Percentiles rank a stretch among this genome's conserved stretches.
Conservation (phyloP, 495 filamentous ascomycete species). For the Hyaloscypha variabilis region DNA sequence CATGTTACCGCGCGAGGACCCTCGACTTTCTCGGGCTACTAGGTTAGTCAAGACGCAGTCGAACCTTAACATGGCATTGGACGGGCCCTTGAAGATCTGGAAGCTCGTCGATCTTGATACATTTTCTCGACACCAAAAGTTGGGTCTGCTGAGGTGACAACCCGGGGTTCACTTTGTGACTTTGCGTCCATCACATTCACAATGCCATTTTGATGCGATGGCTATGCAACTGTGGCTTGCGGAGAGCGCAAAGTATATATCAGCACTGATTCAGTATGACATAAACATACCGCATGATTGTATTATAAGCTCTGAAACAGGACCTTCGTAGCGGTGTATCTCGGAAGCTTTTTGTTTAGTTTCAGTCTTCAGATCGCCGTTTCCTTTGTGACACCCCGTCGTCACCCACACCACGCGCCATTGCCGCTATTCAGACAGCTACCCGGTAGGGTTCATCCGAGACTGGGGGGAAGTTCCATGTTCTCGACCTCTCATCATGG, state of each 20-base stretch:
- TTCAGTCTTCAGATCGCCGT: neutral
- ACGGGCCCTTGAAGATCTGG: constrained; percentile 9
- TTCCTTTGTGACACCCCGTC: neutral
- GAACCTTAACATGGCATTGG: constrained; percentile 9
- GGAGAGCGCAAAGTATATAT: neutral
- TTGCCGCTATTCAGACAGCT: neutral
- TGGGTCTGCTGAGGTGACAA: neutral
- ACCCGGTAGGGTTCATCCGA: constrained; percentile 5
- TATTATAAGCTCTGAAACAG: neutral
- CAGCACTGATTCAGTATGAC: neutral
- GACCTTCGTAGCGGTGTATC: neutral
- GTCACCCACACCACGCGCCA: too few relatives aligned
- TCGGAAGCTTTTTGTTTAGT: neutral
- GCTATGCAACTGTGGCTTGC: neutral
- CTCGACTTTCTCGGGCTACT: neutral
- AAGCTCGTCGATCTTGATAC: constrained; percentile 10
- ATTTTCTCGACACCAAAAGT: neutral
- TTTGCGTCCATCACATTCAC: neutral
- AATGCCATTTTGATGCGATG: too few relatives aligned
- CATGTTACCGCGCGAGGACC: neutral
- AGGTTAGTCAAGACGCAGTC: constrained; percentile 1
- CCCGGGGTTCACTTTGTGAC: neutral
- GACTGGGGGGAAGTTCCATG: neutral
- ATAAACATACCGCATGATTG: neutral
- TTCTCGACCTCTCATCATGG: neutral